These are phyloP conservation scores for Dendrobium huoshanense DNA, from an alignment of 106 monocot genomes.

Conservation along the genomic window DNA sequence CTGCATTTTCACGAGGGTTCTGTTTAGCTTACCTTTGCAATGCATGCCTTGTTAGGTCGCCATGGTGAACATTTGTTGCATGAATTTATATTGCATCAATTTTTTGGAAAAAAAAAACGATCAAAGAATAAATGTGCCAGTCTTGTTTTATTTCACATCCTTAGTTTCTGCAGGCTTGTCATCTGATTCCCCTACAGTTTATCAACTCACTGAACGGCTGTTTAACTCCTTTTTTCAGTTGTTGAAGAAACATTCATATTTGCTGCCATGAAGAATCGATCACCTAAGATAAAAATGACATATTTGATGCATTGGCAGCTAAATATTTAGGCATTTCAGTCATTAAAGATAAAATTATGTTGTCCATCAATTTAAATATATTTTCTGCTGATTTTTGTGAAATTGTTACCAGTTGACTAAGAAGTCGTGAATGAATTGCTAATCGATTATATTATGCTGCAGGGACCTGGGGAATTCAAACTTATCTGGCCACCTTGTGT, in stretches of 20 bases:
- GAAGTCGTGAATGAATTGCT: constrained; percentile 1
- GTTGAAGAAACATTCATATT: not conserved
- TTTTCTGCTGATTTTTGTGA: constrained; percentile 1
- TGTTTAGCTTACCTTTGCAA: too few relatives aligned
- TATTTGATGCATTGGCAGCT: not conserved
- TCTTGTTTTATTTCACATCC: not conserved
- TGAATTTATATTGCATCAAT: not conserved
- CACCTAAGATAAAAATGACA: not conserved
- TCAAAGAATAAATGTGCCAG: not conserved
- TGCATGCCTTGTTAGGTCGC: too few relatives aligned
- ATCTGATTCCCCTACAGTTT: not conserved
- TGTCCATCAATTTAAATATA: not conserved
- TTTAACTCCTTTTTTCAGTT: not conserved
- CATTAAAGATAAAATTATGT: not conserved
- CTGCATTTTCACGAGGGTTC: too few relatives aligned
- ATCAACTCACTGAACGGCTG: not conserved
- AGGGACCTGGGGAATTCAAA: constrained; percentile 89
- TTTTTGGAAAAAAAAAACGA: not conserved
- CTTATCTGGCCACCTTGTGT: constrained; percentile 68
- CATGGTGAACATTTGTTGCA: not conserved
- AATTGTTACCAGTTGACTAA: not conserved
- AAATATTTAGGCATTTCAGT: not conserved
- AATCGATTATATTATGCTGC: constrained; percentile 14
- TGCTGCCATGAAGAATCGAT: not conserved
- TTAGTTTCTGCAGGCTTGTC: not conserved